Evolutionary conservation across 768 basidiomycete species (phyloP).

Genomic region (Kondoa malvinella): DNA sequence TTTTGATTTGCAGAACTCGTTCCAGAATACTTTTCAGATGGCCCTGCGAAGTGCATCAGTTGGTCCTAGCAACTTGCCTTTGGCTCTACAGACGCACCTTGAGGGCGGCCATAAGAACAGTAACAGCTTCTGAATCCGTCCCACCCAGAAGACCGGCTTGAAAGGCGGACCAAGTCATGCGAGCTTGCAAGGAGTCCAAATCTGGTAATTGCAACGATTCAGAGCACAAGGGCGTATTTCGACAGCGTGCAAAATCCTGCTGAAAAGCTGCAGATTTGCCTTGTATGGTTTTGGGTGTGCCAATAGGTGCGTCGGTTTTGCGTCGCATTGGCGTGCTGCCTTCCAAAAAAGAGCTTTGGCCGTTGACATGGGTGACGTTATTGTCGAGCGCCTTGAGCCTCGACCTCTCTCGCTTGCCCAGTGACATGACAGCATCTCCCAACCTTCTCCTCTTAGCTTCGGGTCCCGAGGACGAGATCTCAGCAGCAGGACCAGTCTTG

Average conservation of each 20-base stretch:
- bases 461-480: conserved; percentile 4
- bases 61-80: not conserved
- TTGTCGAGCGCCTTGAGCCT: conserved; percentile 18
- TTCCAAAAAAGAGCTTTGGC: not conserved
- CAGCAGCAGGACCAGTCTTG: conserved; percentile 11
- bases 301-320: not conserved
- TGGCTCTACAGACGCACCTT: conserved; percentile 11
- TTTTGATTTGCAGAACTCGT: not conserved
- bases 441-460: conserved; percentile 19
- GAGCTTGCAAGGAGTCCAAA: conserved; percentile 16
- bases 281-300: not conserved
- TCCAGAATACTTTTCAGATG: not conserved
- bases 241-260: conserved; percentile 18
- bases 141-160: conserved; percentile 16
- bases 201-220: conserved; percentile 19
- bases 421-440: conserved; percentile 18
- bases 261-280: conserved; percentile 10
- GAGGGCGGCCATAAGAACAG: conserved; percentile 13
- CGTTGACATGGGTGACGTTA: not conserved
- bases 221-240: conserved; percentile 18
- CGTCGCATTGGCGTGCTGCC: not conserved
- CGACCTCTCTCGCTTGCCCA: conserved; percentile 19
- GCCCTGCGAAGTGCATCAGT: not conserved
- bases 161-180: conserved; percentile 18
- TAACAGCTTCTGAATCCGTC: conserved; percentile 10